Evolutionary conservation across 345 rosid species (phyloP), one percentile per base, ranked within the genome.

Genomic region (Adansonia digitata): DNA sequence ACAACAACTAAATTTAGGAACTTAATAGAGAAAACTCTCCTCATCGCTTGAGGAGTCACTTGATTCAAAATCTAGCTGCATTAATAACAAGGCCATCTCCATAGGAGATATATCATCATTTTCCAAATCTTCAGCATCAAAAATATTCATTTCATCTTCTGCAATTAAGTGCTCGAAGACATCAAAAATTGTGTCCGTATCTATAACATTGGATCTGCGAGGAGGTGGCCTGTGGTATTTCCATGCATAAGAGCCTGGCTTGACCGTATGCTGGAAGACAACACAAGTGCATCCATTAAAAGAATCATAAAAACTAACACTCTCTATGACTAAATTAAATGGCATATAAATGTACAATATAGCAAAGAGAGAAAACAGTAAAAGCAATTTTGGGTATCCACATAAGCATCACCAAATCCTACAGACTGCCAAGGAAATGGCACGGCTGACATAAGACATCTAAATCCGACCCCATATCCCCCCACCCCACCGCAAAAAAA

Each of bases 231-330:
- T 83, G 85, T 81, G 82, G 83, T 89, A 83, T 81, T 81, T 87
- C 94, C 96, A 92, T 82, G 86, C 80, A 82, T 90, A 94, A 60
- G 98, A 90, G 75, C 97, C 92, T 66, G 89, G 91, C 90, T 83
- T 90, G 84, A 93, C 86, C n/a, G 84, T 83, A 85, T 85, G 89
- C 89, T 82, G 87, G 89, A 88, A 90, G 80, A 85, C 84, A 88
- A 90, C 80, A 88, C 81, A 79, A 79, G 89, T 72, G 78, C 75
- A 86, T 85, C 83, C 81, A 75, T 86, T 84, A 84, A 86, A 72
- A 79, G 71, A 71, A 74, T 75, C 61, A 24, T 31, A 79, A 78
- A 53, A 78, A 55, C 81, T 81, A 78, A 77, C 49, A 52, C 82
- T 77, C 81, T 75, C 80, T 73, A 45, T 24, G 70, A 72, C 39